Evolutionary conservation across 257 asterid species (phyloP).

Genomic region (Solanum chiquidenum): DNA sequence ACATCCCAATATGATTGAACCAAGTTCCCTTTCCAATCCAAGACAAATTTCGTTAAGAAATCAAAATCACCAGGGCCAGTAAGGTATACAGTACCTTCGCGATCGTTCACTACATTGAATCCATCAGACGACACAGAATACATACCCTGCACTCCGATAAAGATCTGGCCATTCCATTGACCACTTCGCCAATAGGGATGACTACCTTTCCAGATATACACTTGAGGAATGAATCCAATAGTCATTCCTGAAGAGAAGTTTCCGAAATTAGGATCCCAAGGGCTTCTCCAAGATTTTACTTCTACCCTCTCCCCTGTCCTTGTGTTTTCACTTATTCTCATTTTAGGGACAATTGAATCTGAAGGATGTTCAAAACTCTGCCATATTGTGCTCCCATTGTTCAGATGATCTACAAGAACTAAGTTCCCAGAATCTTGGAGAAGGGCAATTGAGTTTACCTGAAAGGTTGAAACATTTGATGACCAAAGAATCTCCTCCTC

Average conservation of each 20-base stretch:
- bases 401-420: conserved; percentile 3
- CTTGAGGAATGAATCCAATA: conserved; percentile 22
- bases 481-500: conserved; percentile 1
- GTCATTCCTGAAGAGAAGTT: conserved; percentile 27
- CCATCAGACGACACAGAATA: conserved; percentile 33
- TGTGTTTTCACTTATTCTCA: conserved; percentile 20
- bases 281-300: conserved; percentile 29
- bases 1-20: conserved; percentile 27
- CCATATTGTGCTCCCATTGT: conserved; percentile 20
- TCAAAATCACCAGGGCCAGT: conserved; percentile 3
- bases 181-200: conserved; percentile 30
- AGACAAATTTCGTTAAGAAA: conserved; percentile 10
- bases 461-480: neutral
- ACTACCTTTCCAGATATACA: conserved; percentile 8
- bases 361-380: conserved; percentile 33
- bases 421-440: neutral
- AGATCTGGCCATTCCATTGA: conserved; percentile 51
- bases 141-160: conserved; percentile 35
- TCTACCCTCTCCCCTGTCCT: conserved; percentile 21
- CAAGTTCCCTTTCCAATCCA: conserved; percentile 27
- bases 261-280: conserved; percentile 21
- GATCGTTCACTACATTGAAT: conserved; percentile 16
- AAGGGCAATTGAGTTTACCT: neutral
- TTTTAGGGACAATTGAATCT: conserved; percentile 16
- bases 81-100: conserved; percentile 8